phyloP scores from a whole-genome alignment of 371 early-diverging fungal species.

The Batkoa obscura region DNA sequence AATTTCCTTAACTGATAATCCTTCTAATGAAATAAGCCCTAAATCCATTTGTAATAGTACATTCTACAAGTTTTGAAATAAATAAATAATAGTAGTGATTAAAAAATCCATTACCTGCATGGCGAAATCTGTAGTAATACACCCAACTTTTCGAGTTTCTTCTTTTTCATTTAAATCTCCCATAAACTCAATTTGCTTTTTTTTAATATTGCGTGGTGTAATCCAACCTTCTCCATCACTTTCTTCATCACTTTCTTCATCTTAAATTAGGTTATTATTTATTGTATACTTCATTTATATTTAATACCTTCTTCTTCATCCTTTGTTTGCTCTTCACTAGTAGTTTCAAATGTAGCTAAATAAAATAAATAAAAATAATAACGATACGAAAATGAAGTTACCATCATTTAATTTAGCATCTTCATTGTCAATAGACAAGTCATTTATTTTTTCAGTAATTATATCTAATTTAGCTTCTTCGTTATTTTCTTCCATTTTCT shows the following conservation, averaged over 20 bases:
- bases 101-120: conserved; percentile 46
- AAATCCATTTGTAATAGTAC: conserved; percentile 84
- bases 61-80: conserved; percentile 24
- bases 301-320: conserved; percentile 10
- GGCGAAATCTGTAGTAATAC: conserved; percentile 87
- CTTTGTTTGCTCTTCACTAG: conserved; percentile 10
- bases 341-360: not conserved
- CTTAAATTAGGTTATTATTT: conserved; percentile 9
- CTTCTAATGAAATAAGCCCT: conserved; percentile 66
- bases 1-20: conserved; percentile 49
- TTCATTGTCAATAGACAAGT: not conserved
- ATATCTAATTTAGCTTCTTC: conserved; percentile 9
- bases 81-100: not conserved
- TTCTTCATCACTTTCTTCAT: too few species aligned
- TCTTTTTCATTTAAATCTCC: conserved; percentile 11
- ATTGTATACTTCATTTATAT: conserved; percentile 5
- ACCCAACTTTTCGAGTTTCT: conserved; percentile 50
- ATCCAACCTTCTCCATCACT: conserved; percentile 79
- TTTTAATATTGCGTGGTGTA: conserved; percentile 69
- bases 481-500: not conserved
- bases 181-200: conserved; percentile 25
- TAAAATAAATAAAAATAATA: too few species aligned
- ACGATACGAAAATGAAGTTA: too few species aligned
- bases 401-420: too few species aligned
- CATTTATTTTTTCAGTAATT: conserved; percentile 10